A percentile compares a stretch with the other conserved stretches of the same genome.
Evolutionary conservation across 2,329 filamentous ascomycete genomes (phyloP).

Genomic region (Graphilbum fragrans): DNA sequence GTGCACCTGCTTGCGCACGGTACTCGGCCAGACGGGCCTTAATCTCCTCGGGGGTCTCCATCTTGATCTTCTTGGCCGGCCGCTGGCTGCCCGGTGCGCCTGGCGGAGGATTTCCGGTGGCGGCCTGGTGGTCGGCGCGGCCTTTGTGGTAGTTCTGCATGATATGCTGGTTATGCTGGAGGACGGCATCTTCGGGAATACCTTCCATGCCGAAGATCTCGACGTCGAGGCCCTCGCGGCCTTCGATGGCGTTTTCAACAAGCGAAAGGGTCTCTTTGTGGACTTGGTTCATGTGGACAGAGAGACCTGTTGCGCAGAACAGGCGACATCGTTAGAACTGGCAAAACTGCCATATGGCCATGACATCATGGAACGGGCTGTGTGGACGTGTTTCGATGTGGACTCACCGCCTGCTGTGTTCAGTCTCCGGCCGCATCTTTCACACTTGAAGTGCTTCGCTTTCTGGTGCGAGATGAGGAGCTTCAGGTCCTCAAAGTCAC

Average conservation of each 20-base stretch:
- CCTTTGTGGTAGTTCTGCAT: constrained; percentile 75
- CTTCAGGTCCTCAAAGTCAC: constrained; percentile 95
- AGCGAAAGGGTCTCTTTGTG: constrained; percentile 84
- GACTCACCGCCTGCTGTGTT: constrained; percentile 84
- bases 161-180: constrained; percentile 78
- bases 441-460: constrained; percentile 98
- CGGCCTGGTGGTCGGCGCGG: constrained; percentile 68
- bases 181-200: constrained; percentile 73
- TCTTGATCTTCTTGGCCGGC: constrained; percentile 57
- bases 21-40: constrained; percentile 71
- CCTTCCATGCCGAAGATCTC: constrained; percentile 99
- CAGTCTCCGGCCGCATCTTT: constrained; percentile 73
- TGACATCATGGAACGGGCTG: too few species aligned
- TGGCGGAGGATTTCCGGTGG: constrained; percentile 72
- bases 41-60: constrained; percentile 65
- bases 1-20: constrained; percentile 54
- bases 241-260: constrained; percentile 86
- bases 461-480: constrained; percentile 96
- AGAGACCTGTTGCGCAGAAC: constrained; percentile 52
- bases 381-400: too few species aligned
- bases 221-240: constrained; percentile 73
- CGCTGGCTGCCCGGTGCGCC: constrained; percentile 45
- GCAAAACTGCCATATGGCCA: neutral
- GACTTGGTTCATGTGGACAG: constrained; percentile 95
- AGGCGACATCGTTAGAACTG: neutral